Evolutionary conservation across 805 yeast species (phyloP), one percentile per base, ranked within the genome.

Genomic region (Isabelozyma pseudorhagii): DNA sequence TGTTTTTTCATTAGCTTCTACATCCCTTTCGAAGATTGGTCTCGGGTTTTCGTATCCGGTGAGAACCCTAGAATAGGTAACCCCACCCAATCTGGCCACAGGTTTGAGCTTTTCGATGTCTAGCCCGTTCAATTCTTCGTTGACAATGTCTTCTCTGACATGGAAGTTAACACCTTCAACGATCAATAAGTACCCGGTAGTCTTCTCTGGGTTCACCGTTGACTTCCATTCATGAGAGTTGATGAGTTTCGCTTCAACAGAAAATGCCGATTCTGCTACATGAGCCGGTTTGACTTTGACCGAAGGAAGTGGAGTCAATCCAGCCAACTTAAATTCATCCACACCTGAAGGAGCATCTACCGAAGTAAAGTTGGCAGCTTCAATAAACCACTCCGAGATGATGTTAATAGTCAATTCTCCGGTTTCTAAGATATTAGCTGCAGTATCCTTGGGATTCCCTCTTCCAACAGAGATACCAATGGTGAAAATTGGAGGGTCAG

Each of bases 221-320:
- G 84, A 74, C 15, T 52, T 63, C 75, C 78, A 77, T 10, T 75
- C 74, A 54, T 78, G 80, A 4, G 59, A 50, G 40, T 69, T 66
- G 14, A 80, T 50, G 39, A 82, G 63, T 58, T 77, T 81, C 29
- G 78, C 80, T 60, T 83, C 89, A 11, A 83, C 55, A 7, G 83
- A 75, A 56, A 84, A 82, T 5, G 82, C 85, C 43, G 83, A 74
- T 52, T 84, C 88, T 0, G 81, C 82, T 5, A 84, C 88, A 56
- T 77, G 81, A 7, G 81, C 72, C 0, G 87, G 78, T 45, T 68
- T 73, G 40, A 84, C 87, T 8, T 63, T 58, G 0, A 56, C 56
- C 0, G 85, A 78, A 3, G 65, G 57, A 11, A 62, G 52, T 3
- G 79, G 79, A 1, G 84, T 79, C 50, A 83, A 66, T 0, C 87